Percentiles rank a stretch among this genome's conserved stretches.
These are phyloP conservation scores for Aphanoascus verrucosus DNA, from an alignment of 2,329 filamentous ascomycete genomes.

Conservation along the genomic window DNA sequence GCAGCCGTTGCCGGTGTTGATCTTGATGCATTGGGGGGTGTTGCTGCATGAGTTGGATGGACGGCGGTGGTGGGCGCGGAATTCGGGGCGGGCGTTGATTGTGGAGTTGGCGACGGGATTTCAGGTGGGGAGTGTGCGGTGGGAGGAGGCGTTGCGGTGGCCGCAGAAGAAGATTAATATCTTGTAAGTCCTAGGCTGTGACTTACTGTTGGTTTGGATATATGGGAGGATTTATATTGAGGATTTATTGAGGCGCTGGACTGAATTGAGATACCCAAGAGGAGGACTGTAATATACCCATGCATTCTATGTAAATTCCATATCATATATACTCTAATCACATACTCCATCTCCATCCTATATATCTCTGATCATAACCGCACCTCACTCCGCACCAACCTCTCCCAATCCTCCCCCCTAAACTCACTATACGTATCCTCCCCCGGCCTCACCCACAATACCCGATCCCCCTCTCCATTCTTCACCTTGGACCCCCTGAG, in stretches of 20 bases:
- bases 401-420: constrained; percentile 48
- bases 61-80: constrained; percentile 18
- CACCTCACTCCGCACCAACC: constrained; percentile 36
- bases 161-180: constrained; percentile 9
- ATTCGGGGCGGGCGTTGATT: constrained; percentile 15
- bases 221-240: not conserved
- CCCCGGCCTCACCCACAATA: constrained; percentile 42
- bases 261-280: no score
- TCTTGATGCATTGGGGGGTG: constrained; percentile 21
- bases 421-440: constrained; percentile 49
- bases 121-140: not conserved
- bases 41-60: constrained; percentile 16
- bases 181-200: no score
- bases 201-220: not conserved
- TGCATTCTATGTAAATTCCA: no score
- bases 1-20: constrained; percentile 16
- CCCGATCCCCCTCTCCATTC: constrained; percentile 35
- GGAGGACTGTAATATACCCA: no score
- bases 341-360: not conserved
- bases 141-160: constrained; percentile 11
- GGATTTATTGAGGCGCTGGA: not conserved
- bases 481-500: constrained; percentile 37
- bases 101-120: constrained; percentile 12
- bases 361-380: constrained; percentile 34
- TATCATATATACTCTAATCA: no score